Evolutionary conservation across 805 yeast genomes (phyloP), one percentile per base, ranked within the genome.

Genomic region (Vanderwaltozyma polyspora): DNA sequence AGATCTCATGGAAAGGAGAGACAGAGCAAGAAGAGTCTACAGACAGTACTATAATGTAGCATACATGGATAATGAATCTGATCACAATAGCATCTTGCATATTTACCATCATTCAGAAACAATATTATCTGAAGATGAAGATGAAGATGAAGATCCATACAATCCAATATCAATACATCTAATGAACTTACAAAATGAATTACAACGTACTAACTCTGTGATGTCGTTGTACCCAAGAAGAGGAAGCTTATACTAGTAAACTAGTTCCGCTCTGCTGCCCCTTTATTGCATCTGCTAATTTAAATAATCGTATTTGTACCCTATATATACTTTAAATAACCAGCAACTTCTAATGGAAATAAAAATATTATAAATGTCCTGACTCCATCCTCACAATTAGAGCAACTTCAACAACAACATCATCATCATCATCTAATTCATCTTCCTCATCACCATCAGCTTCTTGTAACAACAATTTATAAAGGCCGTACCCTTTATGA

Each of bases 221-320:
- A 17, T 22, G 6, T n/a, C 28, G 5, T 28, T 33, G n/a, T 33
- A 33, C 12, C 36, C 36, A 17, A 33, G 32, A 24, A 33, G 36
- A 19, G 36, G 36, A 17, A 15, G 27, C 9, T 24, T 25, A 17
- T 25, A 16, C 28, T 31, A 19, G 25, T 14, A 21, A 21, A 21
- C 7, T 21, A 21, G n/a, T n/a, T n/a, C n/a, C n/a, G n/a, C n/a
- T n/a, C n/a, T n/a, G n/a, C n/a, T n/a, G n/a, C n/a, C n/a, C n/a
- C n/a, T n/a, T n/a, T n/a, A n/a, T 4, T 4, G n/a, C 16, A 12
- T 8, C 24, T 5, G 8, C 9, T 13, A 6, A n/a, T n/a, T 13
- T 12, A 14, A 25, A 13, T 24, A 3, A 28, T 16, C 12, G 19
- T 18, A 24, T 18, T 15, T 13, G 4, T 11, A 29, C 16, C 10